Base-by-base conservation (phyloP, 768 basidiomycete species). In the Rhodosporidiobolus odoratus region DNA sequence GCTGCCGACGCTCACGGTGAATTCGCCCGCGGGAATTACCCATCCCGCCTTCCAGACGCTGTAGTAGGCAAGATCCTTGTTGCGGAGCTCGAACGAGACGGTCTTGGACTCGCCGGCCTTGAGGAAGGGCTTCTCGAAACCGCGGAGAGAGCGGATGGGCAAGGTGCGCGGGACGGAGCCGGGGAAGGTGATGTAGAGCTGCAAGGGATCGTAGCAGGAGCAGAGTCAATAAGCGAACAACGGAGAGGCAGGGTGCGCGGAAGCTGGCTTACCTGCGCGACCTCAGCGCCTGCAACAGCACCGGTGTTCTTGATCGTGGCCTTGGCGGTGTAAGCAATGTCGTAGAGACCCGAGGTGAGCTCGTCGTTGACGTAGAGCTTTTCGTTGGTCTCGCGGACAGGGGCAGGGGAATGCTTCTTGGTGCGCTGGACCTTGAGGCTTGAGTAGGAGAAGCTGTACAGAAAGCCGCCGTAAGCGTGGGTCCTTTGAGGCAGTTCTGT, bases 51-150 rank as follows among this genome's bases (percentile, higher is more conserved):
- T 17, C 2, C 16, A 37, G n/a, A 64, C 64, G 54, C 66, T 59
- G 53, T 54, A 71, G 25, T 50, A 54, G 4, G 69, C 41, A 65
- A 71, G 58, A n/a, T 71, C 69, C 64, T 71, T 71, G 69, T 71
- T 64, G 48, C 68, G 54, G 79, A 81, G 66, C 82, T 76, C 45
- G 75, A 57, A 80, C 52, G 30, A 63, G 60, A 69, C 64, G 62
- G 17, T 60, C 75, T 81, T 80, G 41, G 41, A 68, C 34, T 66
- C 66, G 56, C 68, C 79, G 27, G 66, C 63, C 37, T 59, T 64
- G 59, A 74, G 67, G 66, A 37, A 62, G 7, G 73, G 71, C 71
- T 78, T 78, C 15, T 30, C 48, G 67, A 79, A 77, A 7, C 73
- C 74, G 63, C 77, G 77, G 58, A 79, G 76, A 17, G 53, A 62